phyloP scores from a whole-genome alignment of 2,329 filamentous ascomycete species.

The Zymoseptoria brevis region DNA sequence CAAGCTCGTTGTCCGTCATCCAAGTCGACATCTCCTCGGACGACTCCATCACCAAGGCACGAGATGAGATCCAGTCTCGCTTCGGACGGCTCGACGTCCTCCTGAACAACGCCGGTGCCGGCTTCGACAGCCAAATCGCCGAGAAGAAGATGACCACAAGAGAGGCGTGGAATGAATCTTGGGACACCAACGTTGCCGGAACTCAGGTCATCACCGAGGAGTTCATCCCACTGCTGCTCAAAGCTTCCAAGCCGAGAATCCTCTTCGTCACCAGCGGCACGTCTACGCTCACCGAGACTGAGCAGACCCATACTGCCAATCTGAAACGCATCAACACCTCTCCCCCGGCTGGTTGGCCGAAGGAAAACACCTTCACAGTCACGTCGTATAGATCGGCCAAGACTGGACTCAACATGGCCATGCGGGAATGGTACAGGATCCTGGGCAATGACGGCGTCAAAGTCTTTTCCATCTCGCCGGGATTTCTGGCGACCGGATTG shows the following conservation, averaged over 20 bases:
- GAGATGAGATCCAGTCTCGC: conserved; percentile 35
- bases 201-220: conserved; percentile 32
- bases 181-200: conserved; percentile 34
- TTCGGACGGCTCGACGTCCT: conserved; percentile 45
- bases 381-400: conserved; percentile 37
- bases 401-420: conserved; percentile 43
- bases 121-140: conserved; percentile 35
- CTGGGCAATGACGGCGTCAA: conserved; percentile 41
- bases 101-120: conserved; percentile 50
- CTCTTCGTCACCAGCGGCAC: conserved; percentile 38
- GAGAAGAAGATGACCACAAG: conserved; percentile 27
- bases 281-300: conserved; percentile 32
- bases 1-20: conserved; percentile 39
- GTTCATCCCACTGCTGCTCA: conserved; percentile 33
- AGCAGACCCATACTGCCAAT: conserved; percentile 21
- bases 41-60: conserved; percentile 42
- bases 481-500: conserved; percentile 40
- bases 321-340: conserved; percentile 18
- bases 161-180: conserved; percentile 31
- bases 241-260: conserved; percentile 29
- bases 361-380: conserved; percentile 25
- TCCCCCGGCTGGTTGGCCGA: conserved; percentile 42
- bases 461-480: conserved; percentile 40
- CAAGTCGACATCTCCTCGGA: conserved; percentile 50
- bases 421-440: conserved; percentile 40